These are phyloP conservation scores for Pyrenochaeta sp. DNA, from an alignment of 2,329 filamentous ascomycete species.

Conservation along the genomic window DNA sequence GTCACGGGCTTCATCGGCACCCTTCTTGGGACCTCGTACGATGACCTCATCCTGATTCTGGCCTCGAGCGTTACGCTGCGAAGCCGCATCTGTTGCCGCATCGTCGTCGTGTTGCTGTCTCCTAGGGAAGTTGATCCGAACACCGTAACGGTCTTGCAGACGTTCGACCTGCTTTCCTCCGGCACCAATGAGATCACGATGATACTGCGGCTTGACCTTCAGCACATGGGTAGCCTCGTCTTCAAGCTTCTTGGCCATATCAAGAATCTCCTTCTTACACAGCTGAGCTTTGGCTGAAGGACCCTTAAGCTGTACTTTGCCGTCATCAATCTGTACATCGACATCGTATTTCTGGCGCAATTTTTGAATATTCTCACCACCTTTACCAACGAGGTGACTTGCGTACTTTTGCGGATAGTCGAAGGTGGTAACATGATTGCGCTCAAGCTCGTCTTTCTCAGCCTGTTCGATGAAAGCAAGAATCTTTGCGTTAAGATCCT, in stretches of 20 bases:
- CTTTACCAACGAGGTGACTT: slow-evolving; percentile 78
- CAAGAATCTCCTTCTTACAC: slow-evolving; percentile 81
- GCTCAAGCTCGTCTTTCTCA: slow-evolving; percentile 91
- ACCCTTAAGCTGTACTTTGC: slow-evolving; percentile 94
- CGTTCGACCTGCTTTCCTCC: slow-evolving; percentile 89
- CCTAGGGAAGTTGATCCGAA: slow-evolving; percentile 95
- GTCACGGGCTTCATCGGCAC: slow-evolving; percentile 88
- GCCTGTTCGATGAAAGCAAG: slow-evolving; percentile 83
- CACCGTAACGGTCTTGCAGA: slow-evolving; percentile 90
- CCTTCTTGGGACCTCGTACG: slow-evolving; percentile 89
- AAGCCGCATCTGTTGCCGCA: slow-evolving; percentile 68
- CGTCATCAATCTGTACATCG: slow-evolving; percentile 88
- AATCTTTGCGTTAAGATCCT: slow-evolving; percentile 76
- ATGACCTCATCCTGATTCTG: slow-evolving; percentile 89
- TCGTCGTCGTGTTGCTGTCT: slow-evolving; percentile 72
- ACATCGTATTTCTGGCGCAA: slow-evolving; percentile 75
- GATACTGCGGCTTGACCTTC: slow-evolving; percentile 92
- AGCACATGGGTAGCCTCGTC: slow-evolving; percentile 88
- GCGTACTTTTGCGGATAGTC: slow-evolving; percentile 96
- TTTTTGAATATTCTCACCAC: slow-evolving; percentile 74
- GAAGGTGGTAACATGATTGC: slow-evolving; percentile 84
- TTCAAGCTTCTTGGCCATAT: slow-evolving; percentile 81
- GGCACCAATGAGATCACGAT: slow-evolving; percentile 90
- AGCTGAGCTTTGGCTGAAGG: slow-evolving; percentile 93
- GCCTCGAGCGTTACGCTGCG: slow-evolving; percentile 68